Conservation (phyloP, 495 filamentous ascomycete species). For the Cercophora samala region DNA sequence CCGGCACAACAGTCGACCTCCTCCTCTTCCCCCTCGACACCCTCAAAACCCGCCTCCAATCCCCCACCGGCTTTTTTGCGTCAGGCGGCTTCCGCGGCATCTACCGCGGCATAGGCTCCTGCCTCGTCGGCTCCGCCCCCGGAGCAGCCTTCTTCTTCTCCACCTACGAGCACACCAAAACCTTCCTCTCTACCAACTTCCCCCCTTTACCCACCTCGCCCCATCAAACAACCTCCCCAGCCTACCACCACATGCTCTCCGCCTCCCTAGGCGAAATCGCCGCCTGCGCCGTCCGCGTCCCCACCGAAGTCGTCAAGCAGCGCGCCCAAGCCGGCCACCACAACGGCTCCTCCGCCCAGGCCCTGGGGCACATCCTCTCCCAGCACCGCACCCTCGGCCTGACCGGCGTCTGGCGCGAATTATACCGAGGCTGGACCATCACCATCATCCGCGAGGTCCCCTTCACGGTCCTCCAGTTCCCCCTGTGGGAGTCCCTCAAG, state of each 20-base stretch:
- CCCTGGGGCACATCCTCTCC: conserved; percentile 67
- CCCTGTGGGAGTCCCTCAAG: conserved; percentile 94
- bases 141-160: conserved; percentile 98
- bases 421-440: conserved; percentile 87
- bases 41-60: conserved; percentile 90
- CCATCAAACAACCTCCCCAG: neutral
- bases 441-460: conserved; percentile 95
- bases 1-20: conserved; percentile 85
- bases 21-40: conserved; percentile 91
- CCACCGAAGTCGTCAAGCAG: conserved; percentile 97
- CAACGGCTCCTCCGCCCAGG: conserved; percentile 53
- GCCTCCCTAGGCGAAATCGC: conserved; percentile 86
- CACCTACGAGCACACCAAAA: conserved; percentile 84
- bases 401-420: conserved; percentile 65
- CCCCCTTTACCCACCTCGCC: conserved; percentile 12
- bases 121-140: conserved; percentile 86
- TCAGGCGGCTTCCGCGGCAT: conserved; percentile 72
- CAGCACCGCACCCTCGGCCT: conserved; percentile 43
- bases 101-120: conserved; percentile 66
- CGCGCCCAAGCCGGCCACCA: conserved; percentile 82
- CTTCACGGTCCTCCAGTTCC: conserved; percentile 95
- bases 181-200: conserved; percentile 37
- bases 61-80: conserved; percentile 70
- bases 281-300: conserved; percentile 87
- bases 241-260: conserved; percentile 73